Conservation (phyloP, 768 basidiomycete genomes). For the Boletellus ananiceps region DNA sequence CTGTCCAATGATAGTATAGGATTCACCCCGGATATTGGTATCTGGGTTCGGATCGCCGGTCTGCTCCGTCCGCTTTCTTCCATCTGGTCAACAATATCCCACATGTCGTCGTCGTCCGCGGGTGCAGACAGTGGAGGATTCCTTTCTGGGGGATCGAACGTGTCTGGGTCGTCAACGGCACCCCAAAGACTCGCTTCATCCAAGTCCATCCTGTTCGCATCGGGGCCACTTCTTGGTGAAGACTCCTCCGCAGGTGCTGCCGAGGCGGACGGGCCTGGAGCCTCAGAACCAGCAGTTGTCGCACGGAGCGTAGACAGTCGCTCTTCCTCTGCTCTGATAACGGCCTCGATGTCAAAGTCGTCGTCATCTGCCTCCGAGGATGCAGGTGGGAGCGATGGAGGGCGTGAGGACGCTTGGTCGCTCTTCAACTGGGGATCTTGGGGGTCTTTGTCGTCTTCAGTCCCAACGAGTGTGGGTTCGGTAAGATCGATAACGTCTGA, state of each 20-base stretch:
- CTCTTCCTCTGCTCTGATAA: conserved; percentile 44
- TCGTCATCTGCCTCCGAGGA: conserved; percentile 42
- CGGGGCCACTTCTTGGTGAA: conserved; percentile 6
- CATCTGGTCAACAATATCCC: conserved; percentile 60
- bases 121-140: neutral
- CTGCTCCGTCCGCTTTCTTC: conserved; percentile 30
- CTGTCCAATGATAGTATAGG: conserved; percentile 12
- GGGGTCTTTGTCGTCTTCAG: conserved; percentile 19
- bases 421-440: conserved; percentile 8
- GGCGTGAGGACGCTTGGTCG: conserved; percentile 34
- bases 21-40: conserved; percentile 25
- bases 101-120: conserved; percentile 58
- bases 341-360: conserved; percentile 50
- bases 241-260: conserved; percentile 6
- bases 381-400: conserved; percentile 36
- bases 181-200: conserved; percentile 42
- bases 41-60: conserved; percentile 3
- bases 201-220: conserved; percentile 21
- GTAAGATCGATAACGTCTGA: conserved; percentile 30
- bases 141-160: conserved; percentile 6
- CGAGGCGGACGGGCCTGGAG: neutral
- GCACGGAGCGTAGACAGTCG: conserved; percentile 24
- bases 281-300: conserved; percentile 4
- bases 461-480: conserved; percentile 23
- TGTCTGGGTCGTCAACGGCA: conserved; percentile 12